Evolutionary conservation across 1,139 yeast species (phyloP).

Genomic region (Hemisphaericaspora xylofermentans): DNA sequence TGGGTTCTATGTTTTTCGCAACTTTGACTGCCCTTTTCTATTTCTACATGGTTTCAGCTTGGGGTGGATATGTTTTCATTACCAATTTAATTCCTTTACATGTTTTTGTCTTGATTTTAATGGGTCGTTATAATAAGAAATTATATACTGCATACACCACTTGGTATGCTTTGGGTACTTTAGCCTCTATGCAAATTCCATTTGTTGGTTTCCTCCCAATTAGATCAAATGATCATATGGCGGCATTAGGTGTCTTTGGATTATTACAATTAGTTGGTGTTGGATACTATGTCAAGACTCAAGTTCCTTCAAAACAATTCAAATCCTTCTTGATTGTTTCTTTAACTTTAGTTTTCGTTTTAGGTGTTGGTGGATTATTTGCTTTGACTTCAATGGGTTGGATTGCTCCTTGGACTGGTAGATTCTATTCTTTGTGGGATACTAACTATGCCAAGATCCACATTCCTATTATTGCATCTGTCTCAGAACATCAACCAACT

Average conservation of each 20-base stretch:
- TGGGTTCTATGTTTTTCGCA: conserved; percentile 86
- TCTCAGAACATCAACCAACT: conserved; percentile 98
- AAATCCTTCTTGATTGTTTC: conserved; percentile 66
- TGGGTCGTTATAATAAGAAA: conserved; percentile 90
- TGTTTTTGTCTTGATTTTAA: conserved; percentile 81
- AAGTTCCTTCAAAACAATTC: conserved; percentile 74
- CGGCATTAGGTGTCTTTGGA: conserved; percentile 96
- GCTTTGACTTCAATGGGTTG: conserved; percentile 85
- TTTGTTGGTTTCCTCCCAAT: conserved; percentile 97
- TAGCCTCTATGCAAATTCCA: conserved; percentile 98
- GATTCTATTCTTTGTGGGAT: conserved; percentile 98
- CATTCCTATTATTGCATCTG: conserved; percentile 98
- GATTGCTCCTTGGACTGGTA: conserved; percentile 99
- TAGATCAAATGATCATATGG: conserved; percentile 97
- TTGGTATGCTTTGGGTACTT: conserved; percentile 95
- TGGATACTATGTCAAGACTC: conserved; percentile 77
- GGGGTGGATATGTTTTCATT: conserved; percentile 99
- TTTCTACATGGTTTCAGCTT: conserved; percentile 99
- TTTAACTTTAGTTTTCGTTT: conserved; percentile 49
- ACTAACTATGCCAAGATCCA: conserved; percentile 96
- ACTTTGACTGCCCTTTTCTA: conserved; percentile 83
- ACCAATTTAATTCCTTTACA: conserved; percentile 97
- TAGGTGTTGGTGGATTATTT: conserved; percentile 73
- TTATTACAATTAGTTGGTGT: conserved; percentile 86
- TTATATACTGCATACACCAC: conserved; percentile 91